Conservation (phyloP, 352 stramenopile genomes). For the Globisporangium carolinianum region DNA sequence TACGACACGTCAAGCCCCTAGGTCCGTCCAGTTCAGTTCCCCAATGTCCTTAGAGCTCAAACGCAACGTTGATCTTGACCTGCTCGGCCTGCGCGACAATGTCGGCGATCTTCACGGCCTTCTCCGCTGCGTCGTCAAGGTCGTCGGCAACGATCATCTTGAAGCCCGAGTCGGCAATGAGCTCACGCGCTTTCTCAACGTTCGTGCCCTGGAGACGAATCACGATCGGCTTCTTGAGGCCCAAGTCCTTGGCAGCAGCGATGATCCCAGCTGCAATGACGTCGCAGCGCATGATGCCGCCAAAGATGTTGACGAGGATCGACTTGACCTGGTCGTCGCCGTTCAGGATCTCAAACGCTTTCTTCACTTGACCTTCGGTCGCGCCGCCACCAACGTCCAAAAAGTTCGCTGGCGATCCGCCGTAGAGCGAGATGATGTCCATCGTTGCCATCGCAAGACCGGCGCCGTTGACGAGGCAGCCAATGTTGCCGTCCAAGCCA, state of each 20-base stretch:
- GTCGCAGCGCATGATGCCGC: constrained; percentile 98
- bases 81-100: constrained; percentile 71
- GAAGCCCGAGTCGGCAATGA: constrained; percentile 91
- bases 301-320: constrained; percentile 99
- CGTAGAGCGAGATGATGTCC: constrained; percentile 99
- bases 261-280: constrained; percentile 96
- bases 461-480: constrained; percentile 99
- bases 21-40: not conserved
- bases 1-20: too few relatives aligned
- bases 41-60: constrained; percentile 42
- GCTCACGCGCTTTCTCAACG: constrained; percentile 91
- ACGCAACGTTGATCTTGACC: constrained; percentile 66
- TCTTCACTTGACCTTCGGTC: constrained; percentile 88
- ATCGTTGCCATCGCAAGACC: constrained; percentile 99
- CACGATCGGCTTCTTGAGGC: constrained; percentile 96
- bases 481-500: constrained; percentile 98
- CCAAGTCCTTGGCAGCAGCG: constrained; percentile 93
- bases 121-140: constrained; percentile 93
- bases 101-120: constrained; percentile 90
- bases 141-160: constrained; percentile 93
- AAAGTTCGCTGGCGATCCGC: constrained; percentile 97
- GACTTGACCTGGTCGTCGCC: constrained; percentile 94
- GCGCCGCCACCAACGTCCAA: constrained; percentile 96
- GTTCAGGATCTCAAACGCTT: constrained; percentile 83
- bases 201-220: constrained; percentile 98